Base-by-base conservation (phyloP, 2,329 filamentous ascomycete species). In the Gremmenia infestans region DNA sequence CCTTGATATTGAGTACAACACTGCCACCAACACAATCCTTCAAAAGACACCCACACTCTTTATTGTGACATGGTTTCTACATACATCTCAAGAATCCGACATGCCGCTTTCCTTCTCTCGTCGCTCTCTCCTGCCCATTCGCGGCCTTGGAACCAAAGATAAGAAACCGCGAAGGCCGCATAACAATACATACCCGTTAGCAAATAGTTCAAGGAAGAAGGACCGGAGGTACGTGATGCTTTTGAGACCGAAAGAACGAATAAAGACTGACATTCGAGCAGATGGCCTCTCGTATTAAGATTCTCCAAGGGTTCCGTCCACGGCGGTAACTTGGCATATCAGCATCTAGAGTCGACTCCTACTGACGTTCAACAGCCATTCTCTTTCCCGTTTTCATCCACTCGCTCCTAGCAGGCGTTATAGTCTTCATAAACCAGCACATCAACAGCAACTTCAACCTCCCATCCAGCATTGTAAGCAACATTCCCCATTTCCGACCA, bases 281-380 rank as follows among this genome's bases (percentile, higher is more conserved):
- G 83, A 70, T 80, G 82, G 74, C 83, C 83, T 15, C 74, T 87
- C 5, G 83, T 85, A 15, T 74, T 86, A 45, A 78, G 83, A 59
- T 85, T 86, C 70, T 77, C 81, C 67, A 85, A 85, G 67, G 83
- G 83, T 50, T 81, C 82, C 3, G 80, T 87, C 53, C 83, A 87
- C 68, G 71, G 70, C 55, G 58, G 67, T 69, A 61, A 25, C 60
- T 54, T 32, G 9, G 15, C 22, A 39, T 49, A 32, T 25, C 35
- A 22, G 43, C 36, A 25, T 35, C 22, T 19, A 48, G 28, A 22
- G 3, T 17, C 8, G 48, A 45, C 14, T 8, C 15, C 15, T 15
- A 51, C 51, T 54, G n/a, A 56, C 22, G 19, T 15, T 12, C 39
- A 39, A n/a, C 36, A 68, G 77, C 79, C 37, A 82, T 86, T 57